Conservation (phyloP, 2,329 filamentous ascomycete species). For the Fusarium miscanthi region DNA sequence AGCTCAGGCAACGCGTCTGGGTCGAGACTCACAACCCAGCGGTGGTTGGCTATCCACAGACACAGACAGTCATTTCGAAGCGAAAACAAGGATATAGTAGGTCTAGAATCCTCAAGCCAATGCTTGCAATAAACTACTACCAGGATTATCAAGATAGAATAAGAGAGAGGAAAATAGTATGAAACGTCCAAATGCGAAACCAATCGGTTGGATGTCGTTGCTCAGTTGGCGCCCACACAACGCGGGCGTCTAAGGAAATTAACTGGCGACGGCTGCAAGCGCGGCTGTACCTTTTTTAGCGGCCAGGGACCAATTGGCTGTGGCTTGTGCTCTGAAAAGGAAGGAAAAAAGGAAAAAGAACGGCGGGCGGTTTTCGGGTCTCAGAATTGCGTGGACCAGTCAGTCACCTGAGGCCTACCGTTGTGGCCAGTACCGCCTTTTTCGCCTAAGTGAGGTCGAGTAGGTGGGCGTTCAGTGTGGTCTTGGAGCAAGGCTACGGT, state of each 20-base stretch:
- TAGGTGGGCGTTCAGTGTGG: neutral
- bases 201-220: constrained; percentile 35
- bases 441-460: neutral
- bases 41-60: constrained; percentile 24
- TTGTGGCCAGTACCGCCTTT: constrained; percentile 10
- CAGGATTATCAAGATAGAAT: neutral
- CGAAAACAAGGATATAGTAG: constrained; percentile 5
- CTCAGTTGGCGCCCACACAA: constrained; percentile 29
- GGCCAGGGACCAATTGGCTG: constrained; percentile 35
- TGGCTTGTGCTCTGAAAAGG: neutral
- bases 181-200: constrained; percentile 7
- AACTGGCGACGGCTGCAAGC: constrained; percentile 36
- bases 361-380: neutral
- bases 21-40: constrained; percentile 19
- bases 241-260: constrained; percentile 40
- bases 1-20: constrained; percentile 6
- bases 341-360: neutral
- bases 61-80: neutral
- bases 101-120: constrained; percentile 16
- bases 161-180: constrained; percentile 1
- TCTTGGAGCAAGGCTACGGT: neutral
- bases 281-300: constrained; percentile 26
- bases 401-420: constrained; percentile 29
- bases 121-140: constrained; percentile 8
- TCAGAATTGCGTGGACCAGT: constrained; percentile 7